Evolutionary conservation across 345 rosid genomes (phyloP), one percentile per base, ranked within the genome.

Genomic region (Brassica carinata): DNA sequence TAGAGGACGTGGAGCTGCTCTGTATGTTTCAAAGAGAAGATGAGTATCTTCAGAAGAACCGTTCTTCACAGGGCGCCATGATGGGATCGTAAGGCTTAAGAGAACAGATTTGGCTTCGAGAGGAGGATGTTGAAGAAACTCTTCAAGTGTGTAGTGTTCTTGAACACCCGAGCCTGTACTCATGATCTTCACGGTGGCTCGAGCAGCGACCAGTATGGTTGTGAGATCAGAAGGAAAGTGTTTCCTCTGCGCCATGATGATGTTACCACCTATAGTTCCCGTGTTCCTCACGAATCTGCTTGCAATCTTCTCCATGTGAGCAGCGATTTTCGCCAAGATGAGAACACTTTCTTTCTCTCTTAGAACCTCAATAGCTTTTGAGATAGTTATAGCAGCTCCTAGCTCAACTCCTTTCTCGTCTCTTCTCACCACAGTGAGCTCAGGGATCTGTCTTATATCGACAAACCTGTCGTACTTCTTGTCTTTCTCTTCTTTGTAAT

Each of bases 141-240:
- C 92, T 81, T 90, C 96, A 71, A 95, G 15, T 33, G 86, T 82
- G 64, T 91, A 59, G 71, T 58, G 85, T 84, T 89, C 87, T 77
- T 77, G 84, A 48, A 13, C 17, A 59, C 79, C 83, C 1, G 63
- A 71, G 67, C 69, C 17, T 2, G 15, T 64, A 29, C 30, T 87
- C 80, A 79, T 71, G 80, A 91, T 59, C 67, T 80, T 82, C 45
- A 95, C 93, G 34, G 40, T 81, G 45, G 99, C 83, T 80, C 81
- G 89, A 69, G 83, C 90, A 4, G 89, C 89, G 1, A 95, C 87
- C 53, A 95, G 92, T 83, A 93, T 62, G 0, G 97, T 93, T 15
- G 91, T 84, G 77, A 95, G 88, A 85, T 95, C 99, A 0, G 98
- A 93, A 58, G 98, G 98, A 83, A 93, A 95, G 15, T 81, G 83